Percentiles rank a stretch among this genome's conserved stretches.
phyloP scores from a whole-genome alignment of 2,329 filamentous ascomycete species.

The Claviceps lovelessii region DNA sequence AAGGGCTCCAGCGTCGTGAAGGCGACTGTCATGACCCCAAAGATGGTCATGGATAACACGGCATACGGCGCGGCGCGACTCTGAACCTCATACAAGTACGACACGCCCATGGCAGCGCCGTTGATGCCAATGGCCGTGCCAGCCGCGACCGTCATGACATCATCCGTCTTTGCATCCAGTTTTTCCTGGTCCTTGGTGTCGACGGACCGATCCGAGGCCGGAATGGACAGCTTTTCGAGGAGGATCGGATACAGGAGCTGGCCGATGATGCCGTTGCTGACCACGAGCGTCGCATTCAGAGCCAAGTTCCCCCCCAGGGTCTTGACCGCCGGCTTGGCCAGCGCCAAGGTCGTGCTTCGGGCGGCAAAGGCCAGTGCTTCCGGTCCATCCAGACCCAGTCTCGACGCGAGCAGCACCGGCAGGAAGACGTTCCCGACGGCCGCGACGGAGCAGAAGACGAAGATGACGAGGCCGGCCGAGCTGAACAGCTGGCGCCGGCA shows the following conservation, averaged over 20 bases:
- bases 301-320: constrained; percentile 30
- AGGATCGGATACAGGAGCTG: constrained; percentile 25
- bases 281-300: constrained; percentile 36
- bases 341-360: constrained; percentile 34
- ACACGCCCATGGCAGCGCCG: constrained; percentile 44
- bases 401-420: constrained; percentile 23
- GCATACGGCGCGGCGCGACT: constrained; percentile 41
- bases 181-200: neutral
- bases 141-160: constrained; percentile 28
- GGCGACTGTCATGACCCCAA: constrained; percentile 41
- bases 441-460: constrained; percentile 21
- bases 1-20: constrained; percentile 36
- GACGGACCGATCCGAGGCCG: neutral
- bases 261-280: constrained; percentile 34
- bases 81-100: constrained; percentile 39
- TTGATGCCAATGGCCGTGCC: constrained; percentile 43
- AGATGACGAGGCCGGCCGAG: constrained; percentile 24
- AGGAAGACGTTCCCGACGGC: constrained; percentile 29
- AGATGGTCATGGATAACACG: constrained; percentile 41
- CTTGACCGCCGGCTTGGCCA: constrained; percentile 32
- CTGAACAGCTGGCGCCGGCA: constrained; percentile 33
- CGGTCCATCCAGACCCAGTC: constrained; percentile 20
- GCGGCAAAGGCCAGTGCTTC: constrained; percentile 33
- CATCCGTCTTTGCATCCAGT: constrained; percentile 11
- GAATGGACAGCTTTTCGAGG: constrained; percentile 17